These are phyloP conservation scores for Hypoxylon rickii DNA, from an alignment of 495 filamentous ascomycete genomes.

Conservation along the genomic window DNA sequence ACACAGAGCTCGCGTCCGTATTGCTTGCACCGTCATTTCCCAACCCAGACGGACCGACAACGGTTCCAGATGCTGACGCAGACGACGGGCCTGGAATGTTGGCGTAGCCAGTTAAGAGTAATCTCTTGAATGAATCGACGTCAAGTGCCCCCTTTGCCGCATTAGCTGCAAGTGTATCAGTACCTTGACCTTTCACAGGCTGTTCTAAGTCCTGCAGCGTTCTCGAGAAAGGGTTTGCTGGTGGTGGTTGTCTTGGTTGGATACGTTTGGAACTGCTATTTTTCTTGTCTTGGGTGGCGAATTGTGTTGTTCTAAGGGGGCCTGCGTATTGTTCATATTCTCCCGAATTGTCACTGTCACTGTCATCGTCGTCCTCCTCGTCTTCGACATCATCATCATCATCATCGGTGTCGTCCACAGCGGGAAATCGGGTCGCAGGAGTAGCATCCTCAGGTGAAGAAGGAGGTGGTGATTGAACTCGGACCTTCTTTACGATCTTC, in stretches of 20 bases:
- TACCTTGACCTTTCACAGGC: conserved; percentile 21
- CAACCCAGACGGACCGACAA: background rate
- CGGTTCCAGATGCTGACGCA: conserved; percentile 7
- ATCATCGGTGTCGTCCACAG: conserved; percentile 28
- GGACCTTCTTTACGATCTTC: conserved; percentile 58
- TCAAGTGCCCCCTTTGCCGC: conserved; percentile 54
- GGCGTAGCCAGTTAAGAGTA: conserved; percentile 63
- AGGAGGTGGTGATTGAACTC: conserved; percentile 61
- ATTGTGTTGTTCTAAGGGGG: conserved; percentile 31
- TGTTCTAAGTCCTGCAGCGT: conserved; percentile 51
- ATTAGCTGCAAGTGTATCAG: conserved; percentile 18
- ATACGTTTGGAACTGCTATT: background rate
- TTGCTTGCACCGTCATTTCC: conserved; percentile 48
- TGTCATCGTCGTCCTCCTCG: conserved; percentile 20
- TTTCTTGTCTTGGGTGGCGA: conserved; percentile 7
- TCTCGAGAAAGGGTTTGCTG: conserved; percentile 57
- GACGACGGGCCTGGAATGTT: conserved; percentile 30
- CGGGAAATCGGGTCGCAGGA: conserved; percentile 36
- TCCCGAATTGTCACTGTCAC: conserved; percentile 16
- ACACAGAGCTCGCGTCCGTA: conserved; percentile 53
- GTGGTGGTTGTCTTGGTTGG: conserved; percentile 39
- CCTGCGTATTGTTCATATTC: conserved; percentile 32
- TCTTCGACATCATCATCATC: conserved; percentile 27
- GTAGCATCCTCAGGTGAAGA: conserved; percentile 50
- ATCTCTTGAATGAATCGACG: conserved; percentile 64